Base-by-base conservation (phyloP, 176 grass and related monocot species). In the Elaeis guineensis region DNA sequence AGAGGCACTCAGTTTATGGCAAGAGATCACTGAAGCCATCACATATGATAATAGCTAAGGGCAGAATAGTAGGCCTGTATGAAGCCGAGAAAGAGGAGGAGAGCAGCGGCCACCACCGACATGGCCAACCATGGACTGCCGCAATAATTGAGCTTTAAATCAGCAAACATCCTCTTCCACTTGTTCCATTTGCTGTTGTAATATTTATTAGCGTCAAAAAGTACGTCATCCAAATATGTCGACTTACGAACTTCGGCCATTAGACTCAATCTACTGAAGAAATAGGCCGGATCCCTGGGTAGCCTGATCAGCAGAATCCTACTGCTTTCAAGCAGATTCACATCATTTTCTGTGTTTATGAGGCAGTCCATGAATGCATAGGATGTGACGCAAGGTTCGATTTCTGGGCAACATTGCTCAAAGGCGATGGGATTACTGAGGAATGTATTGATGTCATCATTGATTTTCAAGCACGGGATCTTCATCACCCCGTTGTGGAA, bases 91-190 rank as follows among this genome's bases (percentile, higher is more conserved):
- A 79, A 35, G 63, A 84, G 64, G 16, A 85, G 59, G 4, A 69
- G 55, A 6, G 18, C 61, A 0, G 82, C 82, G 0, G 49, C 82
- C 12, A 35, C 55, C 3, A 80, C 72, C 0, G 77, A 80, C 28
- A 85, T 21, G 19, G 73, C 68, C 3, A 85, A 69, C 82, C 77
- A 85, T 21, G 72, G 77, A 32, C 72, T 76, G n/a, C 77, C 69
- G 68, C 77, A 86, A 64, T 77, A 86, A 50, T 81, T 69, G 49
- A 80, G 73, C 60, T 69, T 75, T 58, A 77, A 73, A 0, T 66
- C 73, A 0, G 73, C 78, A 15, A 62, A 77, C 73, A 69, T 78
- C 0, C 51, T n/a, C 21, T 69, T 81, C 5, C 68, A 81, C 1
- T 39, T n/a, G 26, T 73, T 81, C 5, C 68, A 7, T 17, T 9